Percentiles rank a stretch among this genome's conserved stretches.
phyloP scores from a whole-genome alignment of 257 asterid genomes.

The Verbena officinalis region DNA sequence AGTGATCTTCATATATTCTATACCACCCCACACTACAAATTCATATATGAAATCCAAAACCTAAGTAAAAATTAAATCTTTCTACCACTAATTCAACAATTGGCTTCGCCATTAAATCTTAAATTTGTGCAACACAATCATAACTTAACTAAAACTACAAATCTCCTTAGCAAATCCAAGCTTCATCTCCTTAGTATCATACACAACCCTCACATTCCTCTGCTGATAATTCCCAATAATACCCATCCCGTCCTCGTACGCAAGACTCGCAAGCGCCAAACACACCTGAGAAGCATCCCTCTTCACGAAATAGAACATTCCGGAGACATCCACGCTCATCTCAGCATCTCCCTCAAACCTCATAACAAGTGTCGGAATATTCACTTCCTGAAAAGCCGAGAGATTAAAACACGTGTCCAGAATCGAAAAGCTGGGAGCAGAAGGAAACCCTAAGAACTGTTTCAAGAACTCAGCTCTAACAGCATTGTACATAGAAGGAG shows the following conservation, averaged over 20 bases:
- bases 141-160: conserved; percentile 54
- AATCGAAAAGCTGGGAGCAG: conserved; percentile 70
- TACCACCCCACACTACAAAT: conserved; percentile 41
- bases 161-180: conserved; percentile 86
- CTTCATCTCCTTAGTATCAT: conserved; percentile 62
- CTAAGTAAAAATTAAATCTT: conserved; percentile 20
- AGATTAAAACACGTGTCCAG: conserved; percentile 82
- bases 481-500: conserved; percentile 66
- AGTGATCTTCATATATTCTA: conserved; percentile 29
- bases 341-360: conserved; percentile 67
- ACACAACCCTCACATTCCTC: conserved; percentile 73
- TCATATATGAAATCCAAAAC: conserved; percentile 28
- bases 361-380: conserved; percentile 62
- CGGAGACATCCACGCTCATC: conserved; percentile 68
- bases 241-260: conserved; percentile 68
- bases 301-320: conserved; percentile 69
- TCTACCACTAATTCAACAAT: conserved; percentile 21
- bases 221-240: conserved; percentile 94
- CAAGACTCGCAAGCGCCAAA: conserved; percentile 83
- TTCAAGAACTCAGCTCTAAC: conserved; percentile 72
- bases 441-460: conserved; percentile 75
- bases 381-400: conserved; percentile 65
- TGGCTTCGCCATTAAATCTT: conserved; percentile 27
- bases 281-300: conserved; percentile 86
- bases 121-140: neutral